Evolutionary conservation across 148 eudicot species (phyloP), one percentile per base, ranked within the genome.

Genomic region (Diospyros kaki): DNA sequence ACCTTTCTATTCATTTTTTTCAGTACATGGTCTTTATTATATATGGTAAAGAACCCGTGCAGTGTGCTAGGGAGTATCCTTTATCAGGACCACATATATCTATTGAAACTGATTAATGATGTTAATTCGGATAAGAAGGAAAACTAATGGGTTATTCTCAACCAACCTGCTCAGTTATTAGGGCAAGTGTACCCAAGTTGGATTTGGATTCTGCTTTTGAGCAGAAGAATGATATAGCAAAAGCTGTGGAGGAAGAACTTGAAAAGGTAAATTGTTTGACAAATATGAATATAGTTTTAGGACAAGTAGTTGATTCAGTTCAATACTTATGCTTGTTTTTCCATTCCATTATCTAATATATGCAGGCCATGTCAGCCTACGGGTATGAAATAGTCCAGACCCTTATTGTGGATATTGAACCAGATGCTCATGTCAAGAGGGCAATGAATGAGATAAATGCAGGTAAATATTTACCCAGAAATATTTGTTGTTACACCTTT

Each of bases 371-470:
- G 89, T 86, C 89, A 13, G 78, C 80, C 14, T 86, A 86, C 73
- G 89, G 89, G 6, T 86, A n/a, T 66, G 87, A 86, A 77, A 86
- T 86, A 44, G 89, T 86, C 61, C 89, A 86, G 67, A 86, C 89
- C 41, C 87, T 86, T 44, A 86, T 86, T 53, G 87, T 84, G 68
- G 89, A 86, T 73, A 84, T 86, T 55, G 89, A 86, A 78, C 89
- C 89, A 28, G 89, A 86, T 84, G 73, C 69, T 61, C 72, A 84
- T 56, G 89, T 86, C 41, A 86, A 86, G 83, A 74, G 83, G 71
- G 83, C 89, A 53, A 86, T 86, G 89, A 86, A 86, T 73, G 89
- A 86, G 75, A 86, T 86, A 4, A 86, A 86, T 80, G 87, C 89
- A 77, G 89, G 89, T 86, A 77, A 42, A 8, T 0, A 3, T 64